phyloP scores from a whole-genome alignment of 1,139 yeast species.

The Saccharomyces hybrid region DNA sequence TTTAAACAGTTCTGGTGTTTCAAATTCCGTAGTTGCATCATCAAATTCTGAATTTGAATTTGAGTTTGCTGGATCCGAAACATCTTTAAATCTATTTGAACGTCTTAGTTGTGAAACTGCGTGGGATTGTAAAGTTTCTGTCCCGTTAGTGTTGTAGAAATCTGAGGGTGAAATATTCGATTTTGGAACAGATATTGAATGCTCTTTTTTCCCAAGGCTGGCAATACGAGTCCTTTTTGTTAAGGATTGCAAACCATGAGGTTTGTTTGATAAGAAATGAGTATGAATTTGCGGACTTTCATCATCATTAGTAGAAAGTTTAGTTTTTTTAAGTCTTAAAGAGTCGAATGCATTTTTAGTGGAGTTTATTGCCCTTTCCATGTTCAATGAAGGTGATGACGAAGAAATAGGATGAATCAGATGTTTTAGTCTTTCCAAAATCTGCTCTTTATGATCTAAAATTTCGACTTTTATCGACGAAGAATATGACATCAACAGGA shows the following conservation, averaged over 20 bases:
- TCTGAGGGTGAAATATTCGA: background rate
- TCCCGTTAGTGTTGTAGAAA: background rate
- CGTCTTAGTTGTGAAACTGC: constrained; percentile 5
- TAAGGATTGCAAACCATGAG: background rate
- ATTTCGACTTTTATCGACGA: background rate
- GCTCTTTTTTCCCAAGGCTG: background rate
- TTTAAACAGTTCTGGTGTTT: constrained; percentile 42
- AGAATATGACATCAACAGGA: background rate
- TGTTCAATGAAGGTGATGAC: background rate
- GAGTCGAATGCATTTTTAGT: background rate
- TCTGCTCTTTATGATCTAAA: background rate
- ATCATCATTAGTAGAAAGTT: background rate
- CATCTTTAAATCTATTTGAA: constrained; percentile 7
- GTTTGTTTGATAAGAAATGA: background rate
- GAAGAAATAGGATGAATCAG: background rate
- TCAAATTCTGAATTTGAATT: constrained; percentile 35
- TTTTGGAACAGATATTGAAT: background rate
- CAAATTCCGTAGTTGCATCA: constrained; percentile 50
- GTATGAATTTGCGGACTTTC: background rate
- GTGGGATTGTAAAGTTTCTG: constrained; percentile 1
- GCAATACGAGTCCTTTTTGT: background rate
- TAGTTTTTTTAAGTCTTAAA: background rate
- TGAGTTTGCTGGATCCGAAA: background rate
- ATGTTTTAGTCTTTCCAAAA: background rate
- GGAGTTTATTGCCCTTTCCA: background rate